Evolutionary conservation across 2,329 filamentous ascomycete species (phyloP).

Genomic region (Penicillium oxalicum): DNA sequence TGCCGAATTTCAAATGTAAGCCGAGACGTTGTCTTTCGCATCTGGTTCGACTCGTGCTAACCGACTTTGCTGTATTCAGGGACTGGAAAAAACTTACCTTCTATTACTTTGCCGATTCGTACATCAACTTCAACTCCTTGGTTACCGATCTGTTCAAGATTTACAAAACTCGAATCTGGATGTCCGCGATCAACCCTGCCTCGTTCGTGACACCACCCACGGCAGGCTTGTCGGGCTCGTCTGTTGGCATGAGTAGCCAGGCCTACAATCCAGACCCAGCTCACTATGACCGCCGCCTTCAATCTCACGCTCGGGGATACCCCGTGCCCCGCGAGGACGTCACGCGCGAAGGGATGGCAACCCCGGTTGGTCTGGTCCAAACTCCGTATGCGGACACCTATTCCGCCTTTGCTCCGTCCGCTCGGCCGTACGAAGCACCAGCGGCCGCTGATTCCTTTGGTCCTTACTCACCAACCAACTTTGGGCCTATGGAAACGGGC

Average conservation of each 20-base stretch:
- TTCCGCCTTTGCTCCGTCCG: constrained; percentile 29
- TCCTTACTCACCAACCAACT: constrained; percentile 27
- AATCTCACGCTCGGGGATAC: constrained; percentile 31
- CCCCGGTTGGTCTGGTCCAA: constrained; percentile 26
- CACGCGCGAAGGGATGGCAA: constrained; percentile 24
- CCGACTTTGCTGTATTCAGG: constrained; percentile 47
- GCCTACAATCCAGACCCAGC: constrained; percentile 45
- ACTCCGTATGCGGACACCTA: constrained; percentile 34
- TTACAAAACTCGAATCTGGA: constrained; percentile 99
- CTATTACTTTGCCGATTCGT: constrained; percentile 96
- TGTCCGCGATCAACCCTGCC: constrained; percentile 97
- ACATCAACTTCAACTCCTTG: constrained; percentile 98
- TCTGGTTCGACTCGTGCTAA: background rate
- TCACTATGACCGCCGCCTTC: constrained; percentile 38
- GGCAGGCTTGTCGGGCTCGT: constrained; percentile 63
- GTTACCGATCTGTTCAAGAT: constrained; percentile 98
- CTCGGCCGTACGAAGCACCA: constrained; percentile 29
- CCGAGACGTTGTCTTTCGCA: constrained; percentile 15
- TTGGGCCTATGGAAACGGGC: constrained; percentile 36
- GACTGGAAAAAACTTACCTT: constrained; percentile 99
- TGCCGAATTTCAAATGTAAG: constrained; percentile 96
- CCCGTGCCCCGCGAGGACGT: constrained; percentile 27
- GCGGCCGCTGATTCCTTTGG: constrained; percentile 36
- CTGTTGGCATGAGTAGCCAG: constrained; percentile 61
- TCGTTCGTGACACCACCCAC: constrained; percentile 75